Evolutionary conservation across 768 basidiomycete species (phyloP).

Genomic region (Phylloporus arenicola): DNA sequence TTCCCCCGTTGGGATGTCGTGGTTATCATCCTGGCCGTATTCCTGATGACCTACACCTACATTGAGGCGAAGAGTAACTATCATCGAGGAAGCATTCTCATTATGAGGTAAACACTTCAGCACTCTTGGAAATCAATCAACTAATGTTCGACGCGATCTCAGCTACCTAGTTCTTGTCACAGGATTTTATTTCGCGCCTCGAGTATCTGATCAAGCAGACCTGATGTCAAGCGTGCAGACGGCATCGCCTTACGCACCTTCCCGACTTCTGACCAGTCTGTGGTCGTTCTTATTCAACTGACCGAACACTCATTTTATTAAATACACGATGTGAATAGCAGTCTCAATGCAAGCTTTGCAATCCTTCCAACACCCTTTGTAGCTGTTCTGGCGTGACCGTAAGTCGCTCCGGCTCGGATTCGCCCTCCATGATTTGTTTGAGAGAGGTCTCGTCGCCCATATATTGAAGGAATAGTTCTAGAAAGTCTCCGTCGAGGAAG

Average conservation of each 20-base stretch:
- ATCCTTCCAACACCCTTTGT: conserved; percentile 40
- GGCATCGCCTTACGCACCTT: conserved; percentile 1
- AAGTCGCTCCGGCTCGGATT: conserved; percentile 54
- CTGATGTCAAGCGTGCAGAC: conserved; percentile 2
- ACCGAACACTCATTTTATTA: conserved; percentile 11
- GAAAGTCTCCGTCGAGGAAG: conserved; percentile 85
- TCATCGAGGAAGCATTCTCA: conserved; percentile 92
- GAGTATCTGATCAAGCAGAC: conserved; percentile 20
- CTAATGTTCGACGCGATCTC: conserved; percentile 1
- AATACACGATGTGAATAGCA: conserved; percentile 8
- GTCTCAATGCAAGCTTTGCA: conserved; percentile 53
- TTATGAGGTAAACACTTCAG: conserved; percentile 62
- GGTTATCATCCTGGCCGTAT: conserved; percentile 91
- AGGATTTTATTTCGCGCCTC: conserved; percentile 90
- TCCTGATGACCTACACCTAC: conserved; percentile 96
- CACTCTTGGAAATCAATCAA: background rate
- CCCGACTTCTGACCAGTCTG: conserved; percentile 9
- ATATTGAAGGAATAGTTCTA: conserved; percentile 59
- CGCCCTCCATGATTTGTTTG: conserved; percentile 52
- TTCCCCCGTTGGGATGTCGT: conserved; percentile 99
- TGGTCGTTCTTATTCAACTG: conserved; percentile 7
- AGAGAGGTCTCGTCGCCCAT: conserved; percentile 36
- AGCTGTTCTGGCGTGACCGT: conserved; percentile 35
- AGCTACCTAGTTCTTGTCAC: conserved; percentile 89
- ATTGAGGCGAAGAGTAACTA: conserved; percentile 99